Percentiles rank a stretch among this genome's conserved stretches.
phyloP scores from a whole-genome alignment of 768 basidiomycete genomes.

The Pisolithus microcarpus region DNA sequence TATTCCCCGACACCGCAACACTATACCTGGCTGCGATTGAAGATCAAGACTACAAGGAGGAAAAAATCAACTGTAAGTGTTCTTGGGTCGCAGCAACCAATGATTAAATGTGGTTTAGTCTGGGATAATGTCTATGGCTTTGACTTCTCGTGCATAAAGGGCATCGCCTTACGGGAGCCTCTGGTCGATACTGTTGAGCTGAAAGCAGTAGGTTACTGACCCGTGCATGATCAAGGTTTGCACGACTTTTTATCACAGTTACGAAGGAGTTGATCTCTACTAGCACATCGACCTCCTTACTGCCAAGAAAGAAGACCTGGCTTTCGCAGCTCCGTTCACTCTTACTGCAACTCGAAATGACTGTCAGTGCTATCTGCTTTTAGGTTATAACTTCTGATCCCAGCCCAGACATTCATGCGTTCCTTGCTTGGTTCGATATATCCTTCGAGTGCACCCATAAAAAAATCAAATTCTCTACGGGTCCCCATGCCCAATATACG shows the following conservation, averaged over 20 bases:
- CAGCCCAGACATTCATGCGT: conserved; percentile 81
- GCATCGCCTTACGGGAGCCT: conserved; percentile 93
- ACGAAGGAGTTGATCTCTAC: conserved; percentile 3
- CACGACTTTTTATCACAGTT: not conserved
- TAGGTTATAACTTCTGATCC: conserved; percentile 2
- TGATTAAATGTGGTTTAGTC: conserved; percentile 44
- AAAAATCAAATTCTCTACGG: conserved; percentile 92
- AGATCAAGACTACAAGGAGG: conserved; percentile 99
- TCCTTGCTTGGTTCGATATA: conserved; percentile 99
- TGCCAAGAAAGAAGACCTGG: conserved; percentile 91
- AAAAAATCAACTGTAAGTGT: conserved; percentile 90
- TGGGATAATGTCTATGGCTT: conserved; percentile 99
- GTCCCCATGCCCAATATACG: conserved; percentile 94
- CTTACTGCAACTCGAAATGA: conserved; percentile 83
- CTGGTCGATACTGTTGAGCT: conserved; percentile 98
- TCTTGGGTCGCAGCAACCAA: not conserved
- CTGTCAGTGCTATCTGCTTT: conserved; percentile 47
- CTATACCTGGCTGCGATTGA: conserved; percentile 96
- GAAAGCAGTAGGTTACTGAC: conserved; percentile 88
- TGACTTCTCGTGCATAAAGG: conserved; percentile 99
- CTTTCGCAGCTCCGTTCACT: conserved; percentile 74
- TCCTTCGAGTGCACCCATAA: conserved; percentile 94
- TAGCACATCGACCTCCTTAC: conserved; percentile 87
- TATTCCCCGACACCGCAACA: conserved; percentile 94
- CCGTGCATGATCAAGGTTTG: conserved; percentile 82